Evolutionary conservation across 257 asterid genomes (phyloP), one percentile per base, ranked within the genome.

Genomic region (Mentha longifolia): DNA sequence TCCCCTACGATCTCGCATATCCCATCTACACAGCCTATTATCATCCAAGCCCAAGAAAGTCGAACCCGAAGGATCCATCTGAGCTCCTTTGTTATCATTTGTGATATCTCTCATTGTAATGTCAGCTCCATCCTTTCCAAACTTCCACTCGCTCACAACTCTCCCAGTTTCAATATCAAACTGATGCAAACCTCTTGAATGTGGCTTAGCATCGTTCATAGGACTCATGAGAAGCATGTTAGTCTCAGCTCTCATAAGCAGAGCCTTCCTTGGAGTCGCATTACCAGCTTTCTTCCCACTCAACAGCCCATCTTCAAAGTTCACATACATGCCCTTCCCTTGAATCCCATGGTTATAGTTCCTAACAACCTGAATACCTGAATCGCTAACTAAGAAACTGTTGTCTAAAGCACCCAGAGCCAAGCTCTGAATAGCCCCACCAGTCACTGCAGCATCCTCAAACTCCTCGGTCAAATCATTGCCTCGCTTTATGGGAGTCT

Each of bases 181-280:
- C 80, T 94, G 99, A 75, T 94, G 99, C 78, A 94, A 72, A 37
- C 97, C 99, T 74, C 76, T 85, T 0, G 96, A 75, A 56, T 91
- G 97, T 2, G 90, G 89, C 57, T 80, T 85, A 47, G 75, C 89
- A 43, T 76, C 86, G 64, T 83, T 78, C 79, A 77, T 50, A 1
- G 98, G 98, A 63, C 99, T 94, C 99, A 91, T 91, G 59, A 94
- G 96, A 60, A 94, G 90, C 98, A 94, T 94, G 78, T 94, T 94
- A 5, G 98, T 91, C 84, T 94, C 99, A 2, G 97, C 98, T 71
- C 81, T 84, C 92, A 91, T 78, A 28, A 94, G 92, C 79, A 94
- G 61, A 45, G 98, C 97, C 81, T 94, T 94, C 75, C 95, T 85
- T 0, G 98, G 98, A 15, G 98, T 91, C 14, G 80, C 16, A 51